Base-by-base conservation (phyloP, 495 filamentous ascomycete genomes). In the Aspergillus coremiiformis region DNA sequence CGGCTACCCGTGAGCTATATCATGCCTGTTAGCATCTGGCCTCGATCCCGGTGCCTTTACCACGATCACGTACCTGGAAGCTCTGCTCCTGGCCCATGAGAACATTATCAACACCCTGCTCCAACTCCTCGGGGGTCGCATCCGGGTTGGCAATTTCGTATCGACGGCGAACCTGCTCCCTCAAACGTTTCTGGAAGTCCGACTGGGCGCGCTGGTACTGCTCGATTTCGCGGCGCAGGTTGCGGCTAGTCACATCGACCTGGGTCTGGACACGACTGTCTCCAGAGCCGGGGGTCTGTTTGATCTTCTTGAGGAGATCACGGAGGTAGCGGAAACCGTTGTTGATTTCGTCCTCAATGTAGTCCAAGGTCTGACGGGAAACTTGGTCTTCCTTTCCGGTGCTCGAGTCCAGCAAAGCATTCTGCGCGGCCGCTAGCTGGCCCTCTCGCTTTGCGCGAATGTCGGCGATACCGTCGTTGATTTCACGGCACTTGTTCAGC, bases 61-160 rank as follows among this genome's bases (percentile, higher is more conserved):
- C 24, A 41, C 33, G n/a, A 46, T 48, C 6, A 68, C 59, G 33
- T 63, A 68, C 75, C 78, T 79, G 72, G 85, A 83, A 67, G 84
- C 86, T 74, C 91, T 93, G 65, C 81, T 84, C 83, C 47, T 83
- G 78, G 44, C 82, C 77, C 50, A 78, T 74, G 26, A 81, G 73
- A 5, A 84, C 81, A 63, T 83, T 83, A 55, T 87, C 81, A 6
- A 89, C 83, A 39, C 85, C 89, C 52, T 84, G 79, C 35, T 81
- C 78, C 39, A 96, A 78, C 64, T 97, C 89, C 48, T 78, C 80
- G 23, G 94, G 90, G 50, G 79, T 82, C 7, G 89, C 88, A 52
- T 96, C 84, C 15, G 91, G 90, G 57, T 81, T 79, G 55, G 93
- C 90, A 63, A 96, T 95, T 52, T 86, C 80, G 67, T 92, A 93